Evolutionary conservation across 2,329 filamentous ascomycete genomes (phyloP), one percentile per base, ranked within the genome.

Genomic region (Penicillium sp.): DNA sequence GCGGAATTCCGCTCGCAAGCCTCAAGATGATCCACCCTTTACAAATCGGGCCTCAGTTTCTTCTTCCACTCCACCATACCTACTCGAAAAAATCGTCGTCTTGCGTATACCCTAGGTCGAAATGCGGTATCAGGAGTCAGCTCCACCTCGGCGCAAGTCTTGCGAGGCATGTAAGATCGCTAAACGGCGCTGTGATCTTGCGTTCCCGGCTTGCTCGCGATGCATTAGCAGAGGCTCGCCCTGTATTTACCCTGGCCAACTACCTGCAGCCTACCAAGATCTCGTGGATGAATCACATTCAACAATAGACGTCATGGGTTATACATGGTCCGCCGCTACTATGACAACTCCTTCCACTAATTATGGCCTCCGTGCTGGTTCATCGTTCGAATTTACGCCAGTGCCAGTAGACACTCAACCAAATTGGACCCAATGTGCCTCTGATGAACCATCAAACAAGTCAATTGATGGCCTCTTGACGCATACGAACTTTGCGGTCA

Each of bases 101-200:
- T 39, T n/a, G n/a, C n/a, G n/a, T n/a, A n/a, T n/a, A n/a, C n/a
- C n/a, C n/a, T 23, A 39, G 23, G 11, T 18, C n/a, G 48, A 10
- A 11, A 54, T 54, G 50, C 33, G 10, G 1, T 33, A 44, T 19
- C 49, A 69, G 58, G 23, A 80, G 79, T 67, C 79, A 77, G 29
- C 80, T 75, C 40, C 76, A 23, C 60, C 67, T 11, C 66, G 68
- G 23, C 80, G 82, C 43, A 86, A 84, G 68, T 82, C 84, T 3
- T 87, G 83, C 62, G 71, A 76, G 3, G 77, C 79, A 23, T 86
- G 84, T 70, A 83, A 79, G 44, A 79, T 77, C 61, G 77, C 83
- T 21, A 86, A 86, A 67, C 77, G 83, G 13, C 80, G 79, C 44
- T 86, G 84, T 65, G 80, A 83, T 59, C 76, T 81, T 33, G 75